phyloP scores from a whole-genome alignment of 2,329 filamentous ascomycete genomes.

The Phyllosticta capitalensis region DNA sequence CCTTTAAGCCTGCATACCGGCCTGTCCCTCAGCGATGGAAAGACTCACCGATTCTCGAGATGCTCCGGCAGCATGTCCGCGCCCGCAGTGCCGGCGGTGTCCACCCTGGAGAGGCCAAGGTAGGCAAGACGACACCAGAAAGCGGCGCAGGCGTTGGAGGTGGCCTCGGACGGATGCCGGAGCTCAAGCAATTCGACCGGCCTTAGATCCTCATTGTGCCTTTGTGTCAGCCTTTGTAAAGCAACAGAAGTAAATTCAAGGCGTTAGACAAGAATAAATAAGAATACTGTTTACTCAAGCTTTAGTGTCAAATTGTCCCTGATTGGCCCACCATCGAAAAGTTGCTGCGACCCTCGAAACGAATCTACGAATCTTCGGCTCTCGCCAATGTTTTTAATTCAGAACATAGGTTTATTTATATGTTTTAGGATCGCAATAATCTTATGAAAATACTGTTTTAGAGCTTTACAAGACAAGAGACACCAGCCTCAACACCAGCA shows the following conservation, averaged over 20 bases:
- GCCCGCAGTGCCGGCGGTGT: conserved; percentile 55
- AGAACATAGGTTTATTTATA: too few relatives aligned
- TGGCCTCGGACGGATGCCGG: conserved; percentile 43
- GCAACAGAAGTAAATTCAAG: not conserved
- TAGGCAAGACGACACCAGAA: conserved; percentile 23
- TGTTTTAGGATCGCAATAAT: too few relatives aligned
- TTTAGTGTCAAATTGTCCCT: not conserved
- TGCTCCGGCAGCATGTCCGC: conserved; percentile 75
- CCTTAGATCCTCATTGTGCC: not conserved
- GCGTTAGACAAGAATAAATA: not conserved
- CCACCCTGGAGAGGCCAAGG: conserved; percentile 28
- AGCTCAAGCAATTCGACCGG: conserved; percentile 38
- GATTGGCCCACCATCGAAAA: too few relatives aligned
- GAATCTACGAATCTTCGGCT: too few relatives aligned
- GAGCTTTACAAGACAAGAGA: too few relatives aligned
- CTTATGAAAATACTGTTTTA: too few relatives aligned
- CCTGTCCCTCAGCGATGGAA: conserved; percentile 82
- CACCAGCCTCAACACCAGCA: too few relatives aligned
- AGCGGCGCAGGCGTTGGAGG: conserved; percentile 22
- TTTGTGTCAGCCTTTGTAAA: not conserved
- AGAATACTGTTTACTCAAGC: not conserved
- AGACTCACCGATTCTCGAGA: conserved; percentile 65
- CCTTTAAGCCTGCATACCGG: conserved; percentile 86
- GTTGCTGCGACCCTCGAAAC: too few relatives aligned
- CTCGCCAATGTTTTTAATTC: too few relatives aligned